These are phyloP conservation scores for Phoma herbarum DNA, from an alignment of 2,329 filamentous ascomycete species.

Conservation along the genomic window DNA sequence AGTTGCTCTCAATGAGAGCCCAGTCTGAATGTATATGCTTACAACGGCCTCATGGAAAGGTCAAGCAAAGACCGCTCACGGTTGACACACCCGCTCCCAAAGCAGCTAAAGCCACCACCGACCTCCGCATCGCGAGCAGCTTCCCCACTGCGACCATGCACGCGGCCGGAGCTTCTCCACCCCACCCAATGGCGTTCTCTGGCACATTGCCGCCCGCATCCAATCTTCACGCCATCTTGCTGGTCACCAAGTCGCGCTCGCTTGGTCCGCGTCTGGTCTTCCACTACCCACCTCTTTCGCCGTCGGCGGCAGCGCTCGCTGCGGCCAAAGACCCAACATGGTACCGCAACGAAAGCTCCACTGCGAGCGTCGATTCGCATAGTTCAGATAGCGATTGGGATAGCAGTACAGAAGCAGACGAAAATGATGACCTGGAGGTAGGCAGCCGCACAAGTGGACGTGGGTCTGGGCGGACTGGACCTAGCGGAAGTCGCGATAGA, in stretches of 20 bases:
- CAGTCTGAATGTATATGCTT: no score
- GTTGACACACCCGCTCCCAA: neutral
- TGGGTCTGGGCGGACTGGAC: slow-evolving; percentile 39
- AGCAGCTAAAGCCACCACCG: slow-evolving; percentile 33
- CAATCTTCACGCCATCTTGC: slow-evolving; percentile 52
- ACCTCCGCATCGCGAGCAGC: slow-evolving; percentile 21
- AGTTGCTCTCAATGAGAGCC: neutral
- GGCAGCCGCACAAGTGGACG: slow-evolving; percentile 49
- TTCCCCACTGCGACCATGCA: slow-evolving; percentile 14
- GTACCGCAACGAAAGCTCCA: slow-evolving; percentile 51
- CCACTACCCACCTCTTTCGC: slow-evolving; percentile 53
- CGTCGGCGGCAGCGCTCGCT: slow-evolving; percentile 46
- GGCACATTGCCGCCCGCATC: slow-evolving; percentile 39
- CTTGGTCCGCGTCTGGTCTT: slow-evolving; percentile 54
- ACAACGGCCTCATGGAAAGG: neutral
- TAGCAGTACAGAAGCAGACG: slow-evolving; percentile 45
- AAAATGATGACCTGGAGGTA: slow-evolving; percentile 45
- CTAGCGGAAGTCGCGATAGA: slow-evolving; percentile 31
- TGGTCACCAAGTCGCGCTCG: slow-evolving; percentile 52
- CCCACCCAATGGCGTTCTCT: slow-evolving; percentile 42
- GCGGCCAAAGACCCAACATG: slow-evolving; percentile 46
- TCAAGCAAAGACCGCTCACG: neutral
- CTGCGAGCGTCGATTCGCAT: slow-evolving; percentile 45
- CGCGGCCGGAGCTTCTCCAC: slow-evolving; percentile 9
- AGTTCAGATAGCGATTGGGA: slow-evolving; percentile 51